Conservation (phyloP, 2,329 filamentous ascomycete species). For the Nigrospora osmanthi region DNA sequence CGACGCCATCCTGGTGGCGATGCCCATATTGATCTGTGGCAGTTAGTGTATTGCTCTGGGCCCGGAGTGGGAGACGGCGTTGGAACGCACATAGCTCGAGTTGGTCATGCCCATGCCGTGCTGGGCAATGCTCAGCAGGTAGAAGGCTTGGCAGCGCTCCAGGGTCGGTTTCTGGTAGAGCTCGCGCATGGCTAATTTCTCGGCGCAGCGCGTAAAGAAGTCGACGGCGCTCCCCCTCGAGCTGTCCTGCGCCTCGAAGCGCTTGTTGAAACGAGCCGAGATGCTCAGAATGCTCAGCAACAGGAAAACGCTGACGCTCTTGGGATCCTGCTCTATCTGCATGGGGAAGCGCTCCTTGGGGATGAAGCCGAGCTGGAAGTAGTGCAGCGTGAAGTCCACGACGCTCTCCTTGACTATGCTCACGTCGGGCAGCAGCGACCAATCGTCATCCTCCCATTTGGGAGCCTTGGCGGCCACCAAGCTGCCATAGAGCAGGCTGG, state of each 20-base stretch:
- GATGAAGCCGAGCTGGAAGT: slow-evolving; percentile 53
- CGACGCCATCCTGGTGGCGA: slow-evolving; percentile 47
- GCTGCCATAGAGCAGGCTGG: slow-evolving; percentile 10
- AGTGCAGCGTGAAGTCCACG: slow-evolving; percentile 43
- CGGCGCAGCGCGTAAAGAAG: slow-evolving; percentile 44
- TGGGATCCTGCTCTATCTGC: slow-evolving; percentile 35
- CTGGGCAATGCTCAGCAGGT: slow-evolving; percentile 50
- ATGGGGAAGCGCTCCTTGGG: slow-evolving; percentile 42
- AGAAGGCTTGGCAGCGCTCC: slow-evolving; percentile 51
- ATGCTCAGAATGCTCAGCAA: slow-evolving; percentile 48
- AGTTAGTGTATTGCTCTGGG: slow-evolving; percentile 4
- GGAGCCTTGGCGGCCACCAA: slow-evolving; percentile 22
- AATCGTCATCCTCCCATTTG: slow-evolving; percentile 34
- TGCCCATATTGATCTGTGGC: slow-evolving; percentile 45
- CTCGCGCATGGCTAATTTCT: slow-evolving; percentile 37
- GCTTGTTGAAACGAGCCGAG: slow-evolving; percentile 45
- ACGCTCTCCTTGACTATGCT: slow-evolving; percentile 43
- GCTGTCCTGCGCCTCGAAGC: slow-evolving; percentile 32
- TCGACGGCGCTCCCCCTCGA: slow-evolving; percentile 33
- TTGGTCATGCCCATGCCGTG: slow-evolving; percentile 47
- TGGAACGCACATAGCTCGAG: slow-evolving; percentile 40
- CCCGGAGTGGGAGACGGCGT: too few species aligned
- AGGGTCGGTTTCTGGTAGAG: slow-evolving; percentile 45
- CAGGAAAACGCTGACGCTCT: slow-evolving; percentile 45
- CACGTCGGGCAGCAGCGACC: slow-evolving; percentile 42